Percentiles rank a stretch among this genome's conserved stretches.
Evolutionary conservation across 163 green algal species (phyloP).

Genomic region (Scenedesmus sp.): DNA sequence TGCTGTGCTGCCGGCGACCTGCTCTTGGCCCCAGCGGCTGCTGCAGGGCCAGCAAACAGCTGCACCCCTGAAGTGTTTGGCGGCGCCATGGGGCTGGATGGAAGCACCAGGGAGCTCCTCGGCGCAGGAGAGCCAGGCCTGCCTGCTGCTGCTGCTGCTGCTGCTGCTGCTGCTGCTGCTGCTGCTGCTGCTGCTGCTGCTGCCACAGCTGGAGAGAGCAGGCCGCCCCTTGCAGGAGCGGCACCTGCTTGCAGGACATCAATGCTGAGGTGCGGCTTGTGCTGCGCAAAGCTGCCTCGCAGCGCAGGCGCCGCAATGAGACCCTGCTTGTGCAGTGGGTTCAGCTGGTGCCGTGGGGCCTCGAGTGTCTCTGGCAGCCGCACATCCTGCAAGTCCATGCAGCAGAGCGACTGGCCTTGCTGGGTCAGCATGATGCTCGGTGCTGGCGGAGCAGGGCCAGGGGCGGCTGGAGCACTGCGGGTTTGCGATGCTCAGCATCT

Average conservation of each 20-base stretch:
- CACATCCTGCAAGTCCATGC: background rate
- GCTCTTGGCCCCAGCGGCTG: background rate
- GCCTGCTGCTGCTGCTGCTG: slow-evolving; percentile 16
- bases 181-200: slow-evolving; percentile 23
- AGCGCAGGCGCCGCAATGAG: slow-evolving; percentile 12
- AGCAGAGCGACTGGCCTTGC: background rate
- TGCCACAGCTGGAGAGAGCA: background rate
- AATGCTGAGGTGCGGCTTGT: slow-evolving; percentile 26
- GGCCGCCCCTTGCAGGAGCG: background rate
- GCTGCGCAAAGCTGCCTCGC: background rate
- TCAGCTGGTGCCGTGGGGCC: background rate
- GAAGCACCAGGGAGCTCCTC: slow-evolving; percentile 41
- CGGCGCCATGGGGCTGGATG: slow-evolving; percentile 50
- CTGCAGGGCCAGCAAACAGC: background rate
- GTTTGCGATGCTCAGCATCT: background rate
- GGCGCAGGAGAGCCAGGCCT: background rate
- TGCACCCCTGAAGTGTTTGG: background rate
- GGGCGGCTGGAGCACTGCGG: background rate
- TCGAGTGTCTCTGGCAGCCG: slow-evolving; percentile 6
- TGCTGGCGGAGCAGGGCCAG: background rate
- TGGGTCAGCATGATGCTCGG: too few species aligned
- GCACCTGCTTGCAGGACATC: background rate
- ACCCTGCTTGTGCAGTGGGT: slow-evolving; percentile 26
- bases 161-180: too few species aligned
- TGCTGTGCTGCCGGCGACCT: slow-evolving; percentile 1